A percentile compares a stretch with the other conserved stretches of the same genome.
Conservation (phyloP, 2,329 filamentous ascomycete genomes). For the Trichoderma sp. region DNA sequence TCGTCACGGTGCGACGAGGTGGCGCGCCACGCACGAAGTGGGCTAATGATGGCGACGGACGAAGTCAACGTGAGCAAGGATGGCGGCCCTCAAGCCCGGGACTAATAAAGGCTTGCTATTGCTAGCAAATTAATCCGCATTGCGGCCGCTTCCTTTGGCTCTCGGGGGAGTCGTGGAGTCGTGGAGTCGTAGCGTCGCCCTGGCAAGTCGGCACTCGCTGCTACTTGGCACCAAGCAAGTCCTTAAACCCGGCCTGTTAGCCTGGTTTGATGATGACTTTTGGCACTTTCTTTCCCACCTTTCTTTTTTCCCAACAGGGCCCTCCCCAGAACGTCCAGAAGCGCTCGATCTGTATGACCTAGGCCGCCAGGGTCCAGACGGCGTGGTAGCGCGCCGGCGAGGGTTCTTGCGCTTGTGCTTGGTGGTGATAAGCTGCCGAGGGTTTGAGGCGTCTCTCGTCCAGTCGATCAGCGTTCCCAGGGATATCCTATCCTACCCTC, state of each 20-base stretch:
- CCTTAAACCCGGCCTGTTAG: slow-evolving; percentile 7
- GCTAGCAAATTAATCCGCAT: slow-evolving; percentile 17
- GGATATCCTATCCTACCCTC: neutral
- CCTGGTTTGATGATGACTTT: neutral
- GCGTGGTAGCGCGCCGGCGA: neutral
- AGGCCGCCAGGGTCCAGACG: neutral
- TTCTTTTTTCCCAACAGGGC: neutral
- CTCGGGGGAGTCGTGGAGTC: neutral
- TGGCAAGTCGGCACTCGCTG: slow-evolving; percentile 15
- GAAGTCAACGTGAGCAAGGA: slow-evolving; percentile 14
- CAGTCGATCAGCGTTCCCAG: slow-evolving; percentile 3
- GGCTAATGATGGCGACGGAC: neutral
- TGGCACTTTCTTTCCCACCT: neutral
- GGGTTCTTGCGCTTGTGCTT: neutral
- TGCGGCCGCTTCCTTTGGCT: slow-evolving; percentile 8
- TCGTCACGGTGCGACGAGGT: slow-evolving; percentile 17
- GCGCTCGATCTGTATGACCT: neutral
- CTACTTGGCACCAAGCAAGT: slow-evolving; percentile 4
- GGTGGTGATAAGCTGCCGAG: slow-evolving; percentile 8
- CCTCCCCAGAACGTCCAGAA: neutral
- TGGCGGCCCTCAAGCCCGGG: neutral
- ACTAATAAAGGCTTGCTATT: slow-evolving; percentile 4
- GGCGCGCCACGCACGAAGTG: slow-evolving; percentile 6
- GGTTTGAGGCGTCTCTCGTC: neutral
- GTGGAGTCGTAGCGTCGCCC: neutral